phyloP scores from a whole-genome alignment of 176 grass and related monocot species.

The Oryza meridionalis region DNA sequence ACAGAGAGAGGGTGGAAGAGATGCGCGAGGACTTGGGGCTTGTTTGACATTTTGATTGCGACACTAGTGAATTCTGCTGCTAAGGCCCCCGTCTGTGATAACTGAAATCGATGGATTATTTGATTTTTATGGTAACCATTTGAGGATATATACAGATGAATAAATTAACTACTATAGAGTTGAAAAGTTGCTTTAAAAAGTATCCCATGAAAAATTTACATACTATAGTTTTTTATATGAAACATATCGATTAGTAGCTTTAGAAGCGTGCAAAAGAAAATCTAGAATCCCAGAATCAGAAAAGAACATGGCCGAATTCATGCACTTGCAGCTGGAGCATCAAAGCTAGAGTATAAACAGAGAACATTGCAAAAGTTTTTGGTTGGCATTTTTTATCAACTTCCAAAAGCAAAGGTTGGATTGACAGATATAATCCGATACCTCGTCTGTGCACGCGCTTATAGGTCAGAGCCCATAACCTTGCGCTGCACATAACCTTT shows the following conservation, averaged over 20 bases:
- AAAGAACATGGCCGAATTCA: neutral
- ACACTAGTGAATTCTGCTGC: neutral
- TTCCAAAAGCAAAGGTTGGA: neutral
- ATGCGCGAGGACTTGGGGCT: neutral
- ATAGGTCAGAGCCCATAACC: neutral
- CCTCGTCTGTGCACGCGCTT: slow-evolving; percentile 6
- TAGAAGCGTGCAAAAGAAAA: no score
- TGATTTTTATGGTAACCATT: no score
- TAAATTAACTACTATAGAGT: no score
- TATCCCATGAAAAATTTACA: no score
- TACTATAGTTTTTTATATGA: no score
- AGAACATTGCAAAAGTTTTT: slow-evolving; percentile 7
- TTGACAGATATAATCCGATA: neutral
- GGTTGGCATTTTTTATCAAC: neutral
- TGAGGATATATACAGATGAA: no score
- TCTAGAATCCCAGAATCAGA: no score
- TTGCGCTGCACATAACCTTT: neutral
- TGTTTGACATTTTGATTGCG: slow-evolving; percentile 19
- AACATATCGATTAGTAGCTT: no score
- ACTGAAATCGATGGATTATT: no score
- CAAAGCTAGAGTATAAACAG: neutral
- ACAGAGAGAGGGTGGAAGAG: neutral
- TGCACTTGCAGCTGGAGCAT: neutral
- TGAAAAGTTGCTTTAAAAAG: no score
- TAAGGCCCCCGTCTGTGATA: no score